phyloP scores from a whole-genome alignment of 345 rosid species.

The Brassica nigra region DNA sequence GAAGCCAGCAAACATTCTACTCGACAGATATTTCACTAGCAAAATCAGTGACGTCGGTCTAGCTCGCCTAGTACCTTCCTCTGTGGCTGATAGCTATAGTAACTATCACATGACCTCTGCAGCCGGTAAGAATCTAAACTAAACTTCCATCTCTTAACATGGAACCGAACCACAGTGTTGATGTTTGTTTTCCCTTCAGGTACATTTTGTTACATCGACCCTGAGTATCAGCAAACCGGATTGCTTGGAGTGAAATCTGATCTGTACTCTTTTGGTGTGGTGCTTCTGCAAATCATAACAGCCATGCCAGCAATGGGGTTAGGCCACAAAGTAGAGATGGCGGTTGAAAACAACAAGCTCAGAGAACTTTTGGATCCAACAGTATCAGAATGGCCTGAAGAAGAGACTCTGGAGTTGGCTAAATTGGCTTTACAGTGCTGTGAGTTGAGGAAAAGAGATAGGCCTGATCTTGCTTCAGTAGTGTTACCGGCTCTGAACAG shows the following conservation, averaged over 20 bases:
- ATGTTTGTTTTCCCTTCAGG: slow-evolving; percentile 25
- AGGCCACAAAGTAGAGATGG: slow-evolving; percentile 52
- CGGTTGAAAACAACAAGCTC: slow-evolving; percentile 54
- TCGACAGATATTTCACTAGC: slow-evolving; percentile 56
- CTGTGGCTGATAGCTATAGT: slow-evolving; percentile 44
- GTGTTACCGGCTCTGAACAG: slow-evolving; percentile 65
- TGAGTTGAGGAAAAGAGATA: slow-evolving; percentile 77
- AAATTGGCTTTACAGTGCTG: slow-evolving; percentile 67
- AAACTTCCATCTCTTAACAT: slow-evolving; percentile 8
- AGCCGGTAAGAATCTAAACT: slow-evolving; percentile 49
- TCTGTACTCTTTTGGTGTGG: slow-evolving; percentile 72
- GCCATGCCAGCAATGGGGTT: slow-evolving; percentile 72
- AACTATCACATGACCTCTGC: slow-evolving; percentile 69
- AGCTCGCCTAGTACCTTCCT: slow-evolving; percentile 65
- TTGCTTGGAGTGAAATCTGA: slow-evolving; percentile 84
- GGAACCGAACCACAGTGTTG: slow-evolving; percentile 5
- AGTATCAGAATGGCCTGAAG: slow-evolving; percentile 68
- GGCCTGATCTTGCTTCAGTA: slow-evolving; percentile 68
- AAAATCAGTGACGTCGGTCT: slow-evolving; percentile 79
- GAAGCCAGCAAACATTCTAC: slow-evolving; percentile 83
- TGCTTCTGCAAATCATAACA: slow-evolving; percentile 78
- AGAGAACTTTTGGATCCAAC: slow-evolving; percentile 60
- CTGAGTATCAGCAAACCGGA: slow-evolving; percentile 88
- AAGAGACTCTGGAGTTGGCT: slow-evolving; percentile 64
- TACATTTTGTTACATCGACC: slow-evolving; percentile 85